phyloP scores from a whole-genome alignment of 1,139 yeast genomes.

The Magnusiomyces tetraspermus region DNA sequence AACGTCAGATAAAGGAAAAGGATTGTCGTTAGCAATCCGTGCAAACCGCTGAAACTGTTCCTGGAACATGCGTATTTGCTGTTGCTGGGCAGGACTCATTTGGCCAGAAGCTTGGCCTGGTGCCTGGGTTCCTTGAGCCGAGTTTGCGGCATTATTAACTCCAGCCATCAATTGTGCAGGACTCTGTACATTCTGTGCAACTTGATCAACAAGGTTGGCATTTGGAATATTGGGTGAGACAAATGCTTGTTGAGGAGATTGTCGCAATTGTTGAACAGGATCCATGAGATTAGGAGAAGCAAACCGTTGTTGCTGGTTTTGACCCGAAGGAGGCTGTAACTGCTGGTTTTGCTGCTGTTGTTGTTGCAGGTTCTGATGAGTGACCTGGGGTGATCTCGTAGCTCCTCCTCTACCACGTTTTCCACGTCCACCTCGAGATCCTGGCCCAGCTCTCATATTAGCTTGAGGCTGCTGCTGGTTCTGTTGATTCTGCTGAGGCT shows the following conservation, averaged over 20 bases:
- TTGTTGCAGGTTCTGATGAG: constrained; percentile 2
- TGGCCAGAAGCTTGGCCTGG: background rate
- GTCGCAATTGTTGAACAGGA: background rate
- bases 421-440: constrained; percentile 1
- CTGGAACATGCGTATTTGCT: background rate
- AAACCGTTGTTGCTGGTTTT: background rate
- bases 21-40: background rate
- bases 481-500: constrained; percentile 3
- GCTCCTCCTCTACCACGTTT: constrained; percentile 4
- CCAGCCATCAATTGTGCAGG: background rate
- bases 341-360: background rate
- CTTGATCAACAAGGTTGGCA: background rate
- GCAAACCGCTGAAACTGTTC: background rate
- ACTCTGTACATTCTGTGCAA: background rate
- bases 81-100: background rate
- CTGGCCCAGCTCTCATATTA: background rate
- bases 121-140: background rate
- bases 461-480: constrained; percentile 2
- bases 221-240: background rate
- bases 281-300: background rate
- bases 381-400: constrained; percentile 2
- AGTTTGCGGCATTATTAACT: background rate
- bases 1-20: background rate
- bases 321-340: background rate
- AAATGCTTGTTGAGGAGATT: background rate